Evolutionary conservation across 2,329 filamentous ascomycete genomes (phyloP), one percentile per base, ranked within the genome.

Genomic region (Ceratocystis alfenasii): DNA sequence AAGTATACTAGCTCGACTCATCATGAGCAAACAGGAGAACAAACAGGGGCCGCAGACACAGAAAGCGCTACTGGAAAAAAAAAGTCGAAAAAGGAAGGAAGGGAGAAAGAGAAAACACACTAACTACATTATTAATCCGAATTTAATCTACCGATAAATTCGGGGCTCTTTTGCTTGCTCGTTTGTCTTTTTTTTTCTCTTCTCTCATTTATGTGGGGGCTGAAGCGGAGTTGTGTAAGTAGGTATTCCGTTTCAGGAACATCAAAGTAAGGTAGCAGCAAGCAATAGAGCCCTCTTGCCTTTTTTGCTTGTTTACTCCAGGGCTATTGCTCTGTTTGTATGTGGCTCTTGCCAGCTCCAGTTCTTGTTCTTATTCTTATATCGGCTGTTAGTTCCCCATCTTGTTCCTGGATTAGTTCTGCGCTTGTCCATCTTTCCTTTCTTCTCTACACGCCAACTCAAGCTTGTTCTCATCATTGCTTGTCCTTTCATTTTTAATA

Each of bases 311-410:
- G 36, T 15, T 41, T 41, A 41, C 36, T 41, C 10, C 36, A 15
- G 36, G 36, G 36, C 36, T 41, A 41, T 41, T 41, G 36, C 36
- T 41, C 36, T 12, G 10, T 41, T 41, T 41, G 36, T 41, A 41
- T 15, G 10, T 41, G 10, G 36, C 36, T 41, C 10, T 41, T 41
- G 36, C n/a, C 17, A 8, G 46, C n/a, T 48, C 46, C 46, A 55
- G 41, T 60, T 28, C 44, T 63, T 62, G 41, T 60, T 28, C 44
- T 66, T 41, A 5, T 66, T 66, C 48, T 67, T 36, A 50, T 66
- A 59, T 59, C 55, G 33, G 17, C 7, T 36, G 30, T 12, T 8
- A 12, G 15, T 17, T 8, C 17, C 55, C 5, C 28, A 12, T 22
- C 30, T n/a, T 2, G 15, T 22, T 59, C 17, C 30, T 22, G 3